Evolutionary conservation across 495 filamentous ascomycete genomes (phyloP), one percentile per base, ranked within the genome.

Genomic region (Trichoderma erinaceum): DNA sequence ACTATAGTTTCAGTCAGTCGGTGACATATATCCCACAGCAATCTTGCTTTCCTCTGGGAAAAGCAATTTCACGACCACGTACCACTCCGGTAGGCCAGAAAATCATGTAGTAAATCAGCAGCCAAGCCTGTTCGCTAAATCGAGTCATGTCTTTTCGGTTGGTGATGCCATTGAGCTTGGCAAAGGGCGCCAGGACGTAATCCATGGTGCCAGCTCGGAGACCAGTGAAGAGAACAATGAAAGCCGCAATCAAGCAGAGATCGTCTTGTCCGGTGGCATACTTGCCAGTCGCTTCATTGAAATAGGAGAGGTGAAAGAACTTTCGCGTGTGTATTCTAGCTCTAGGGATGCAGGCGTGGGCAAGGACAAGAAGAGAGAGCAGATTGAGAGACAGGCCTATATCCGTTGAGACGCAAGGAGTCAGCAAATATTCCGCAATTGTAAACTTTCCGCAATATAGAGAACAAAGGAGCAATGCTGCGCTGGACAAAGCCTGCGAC

Each of bases 51-150:
- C 16, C 13, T 41, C 10, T 63, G 0, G 15, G 27, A 41, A 7
- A n/a, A 46, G n/a, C 16, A 4, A 44, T 32, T 61, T 32, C 50
- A 35, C 35, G 8, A 4, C 18, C 32, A 84, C 91, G 66, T 85
- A 97, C 92, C 86, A 94, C 83, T 70, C 95, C 95, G 67, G 94
- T 78, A 4, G 86, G 78, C 88, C 92, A 98, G 75, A 92, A 92
- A 66, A 87, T 78, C 32, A 75, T 75, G 75, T 92, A 90, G 79
- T 97, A 98, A 43, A 93, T 72, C 32, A 91, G 75, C 73, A 96
- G 81, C 91, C 93, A 99, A 65, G 88, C 92, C 79, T 99, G 95
- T 77, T 99, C 95, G 64, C 92, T 90, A 77, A 98, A 91, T 50
- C 96, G 85, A 27, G 90, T 83, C 27, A 88, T 77, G 10, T 85